A percentile compares a stretch with the other conserved stretches of the same genome.
Evolutionary conservation across 495 filamentous ascomycete species (phyloP).

Genomic region (Chaetomium cochliodes): DNA sequence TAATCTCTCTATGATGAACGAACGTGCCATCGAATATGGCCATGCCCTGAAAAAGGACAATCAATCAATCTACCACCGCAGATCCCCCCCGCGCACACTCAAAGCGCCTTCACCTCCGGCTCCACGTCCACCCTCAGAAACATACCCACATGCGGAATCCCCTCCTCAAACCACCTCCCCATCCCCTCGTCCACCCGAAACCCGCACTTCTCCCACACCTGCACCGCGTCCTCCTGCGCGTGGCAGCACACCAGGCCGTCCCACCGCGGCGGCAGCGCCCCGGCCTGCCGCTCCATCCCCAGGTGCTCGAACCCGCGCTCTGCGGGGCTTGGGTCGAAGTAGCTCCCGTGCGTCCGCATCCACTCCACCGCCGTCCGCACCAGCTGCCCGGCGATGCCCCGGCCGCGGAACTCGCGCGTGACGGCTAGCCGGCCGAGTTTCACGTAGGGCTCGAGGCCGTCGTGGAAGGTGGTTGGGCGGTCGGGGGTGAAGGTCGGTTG

Average conservation of each 20-base stretch:
- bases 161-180: slow-evolving; percentile 80
- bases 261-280: slow-evolving; percentile 52
- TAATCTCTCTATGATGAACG: slow-evolving; percentile 1
- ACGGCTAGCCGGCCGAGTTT: slow-evolving; percentile 78
- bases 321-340: slow-evolving; percentile 49
- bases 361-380: slow-evolving; percentile 62
- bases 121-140: slow-evolving; percentile 45
- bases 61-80: background rate
- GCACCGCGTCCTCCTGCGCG: slow-evolving; percentile 63
- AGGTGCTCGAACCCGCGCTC: slow-evolving; percentile 47
- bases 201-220: slow-evolving; percentile 62
- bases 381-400: slow-evolving; percentile 61
- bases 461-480: slow-evolving; percentile 47
- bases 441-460: slow-evolving; percentile 67
- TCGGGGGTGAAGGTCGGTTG: slow-evolving; percentile 39
- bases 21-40: background rate
- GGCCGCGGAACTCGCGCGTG: slow-evolving; percentile 58
- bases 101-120: background rate
- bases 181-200: slow-evolving; percentile 68
- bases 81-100: background rate
- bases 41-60: background rate
- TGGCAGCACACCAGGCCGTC: slow-evolving; percentile 70
- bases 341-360: slow-evolving; percentile 54
- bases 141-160: slow-evolving; percentile 84
- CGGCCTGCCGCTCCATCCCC: slow-evolving; percentile 23